Evolutionary conservation across 129 eudicot species (phyloP).

Genomic region (Flaveria bidentis): DNA sequence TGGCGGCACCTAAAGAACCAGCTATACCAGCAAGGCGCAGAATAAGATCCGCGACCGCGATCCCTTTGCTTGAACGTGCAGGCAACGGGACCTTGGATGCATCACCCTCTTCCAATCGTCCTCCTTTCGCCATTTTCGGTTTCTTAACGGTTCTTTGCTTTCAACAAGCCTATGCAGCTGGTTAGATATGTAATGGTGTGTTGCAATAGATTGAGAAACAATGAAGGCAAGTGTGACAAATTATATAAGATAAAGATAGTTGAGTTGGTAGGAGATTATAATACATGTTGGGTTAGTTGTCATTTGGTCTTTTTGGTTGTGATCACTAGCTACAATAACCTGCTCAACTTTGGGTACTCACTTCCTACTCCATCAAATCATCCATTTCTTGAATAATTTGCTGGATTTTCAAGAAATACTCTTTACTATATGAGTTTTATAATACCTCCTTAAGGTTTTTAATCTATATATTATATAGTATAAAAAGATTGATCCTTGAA

Average conservation of each 20-base stretch:
- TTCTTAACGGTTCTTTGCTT: neutral
- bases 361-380: constrained; percentile 40
- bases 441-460: no score
- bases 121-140: constrained; percentile 38
- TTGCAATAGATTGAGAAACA: constrained; percentile 21
- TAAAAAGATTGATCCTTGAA: neutral
- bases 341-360: constrained; percentile 43
- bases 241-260: constrained; percentile 28
- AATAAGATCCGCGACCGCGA: constrained; percentile 60
- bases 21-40: constrained; percentile 52
- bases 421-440: neutral
- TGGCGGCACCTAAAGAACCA: constrained; percentile 69
- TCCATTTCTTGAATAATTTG: constrained; percentile 19
- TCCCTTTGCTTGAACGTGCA: constrained; percentile 45
- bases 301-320: constrained; percentile 19
- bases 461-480: neutral
- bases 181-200: constrained; percentile 12
- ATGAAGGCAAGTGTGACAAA: constrained; percentile 16
- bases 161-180: constrained; percentile 22
- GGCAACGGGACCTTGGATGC: constrained; percentile 42
- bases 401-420: constrained; percentile 18
- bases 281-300: constrained; percentile 35
- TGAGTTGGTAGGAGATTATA: constrained; percentile 33
- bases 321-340: constrained; percentile 27
- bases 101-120: constrained; percentile 45